Percentiles rank a stretch among this genome's conserved stretches.
Evolutionary conservation across 495 filamentous ascomycete species (phyloP).

Genomic region (Aspergillus ellipticus): DNA sequence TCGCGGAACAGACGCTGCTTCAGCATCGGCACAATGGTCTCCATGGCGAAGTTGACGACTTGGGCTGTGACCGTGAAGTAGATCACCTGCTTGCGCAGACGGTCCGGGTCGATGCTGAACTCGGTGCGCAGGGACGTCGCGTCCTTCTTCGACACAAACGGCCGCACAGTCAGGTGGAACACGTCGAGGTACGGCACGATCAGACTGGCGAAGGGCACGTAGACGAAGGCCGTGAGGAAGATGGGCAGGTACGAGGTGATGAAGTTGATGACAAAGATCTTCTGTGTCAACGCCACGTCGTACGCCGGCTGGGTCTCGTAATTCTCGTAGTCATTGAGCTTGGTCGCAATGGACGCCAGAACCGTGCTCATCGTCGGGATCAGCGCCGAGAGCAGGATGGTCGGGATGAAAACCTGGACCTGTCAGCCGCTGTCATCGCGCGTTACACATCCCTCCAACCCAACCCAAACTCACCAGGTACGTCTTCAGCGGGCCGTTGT

Average conservation of each 20-base stretch:
- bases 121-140: constrained; percentile 51
- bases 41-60: constrained; percentile 80
- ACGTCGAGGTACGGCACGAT: constrained; percentile 89
- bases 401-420: constrained; percentile 77
- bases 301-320: constrained; percentile 82
- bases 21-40: constrained; percentile 79
- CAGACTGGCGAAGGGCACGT: constrained; percentile 85
- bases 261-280: constrained; percentile 94
- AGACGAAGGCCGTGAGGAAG: constrained; percentile 92
- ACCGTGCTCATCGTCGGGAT: constrained; percentile 76
- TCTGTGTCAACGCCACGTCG: constrained; percentile 76
- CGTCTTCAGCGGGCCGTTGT: constrained; percentile 82
- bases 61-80: constrained; percentile 98
- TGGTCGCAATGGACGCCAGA: constrained; percentile 71
- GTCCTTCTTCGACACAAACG: constrained; percentile 69
- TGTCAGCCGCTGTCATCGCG: constrained; percentile 26
- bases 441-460: too few species aligned
- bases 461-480: constrained; percentile 62
- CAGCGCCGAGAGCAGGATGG: constrained; percentile 73
- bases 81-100: constrained; percentile 87
- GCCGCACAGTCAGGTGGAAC: constrained; percentile 71
- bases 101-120: constrained; percentile 80
- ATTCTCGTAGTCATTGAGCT: constrained; percentile 84
- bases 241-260: constrained; percentile 94
- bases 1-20: constrained; percentile 72